A percentile compares a stretch with the other conserved stretches of the same genome.
These are phyloP conservation scores for Fusarium sp. DNA, from an alignment of 2,329 filamentous ascomycete species.

Conservation along the genomic window DNA sequence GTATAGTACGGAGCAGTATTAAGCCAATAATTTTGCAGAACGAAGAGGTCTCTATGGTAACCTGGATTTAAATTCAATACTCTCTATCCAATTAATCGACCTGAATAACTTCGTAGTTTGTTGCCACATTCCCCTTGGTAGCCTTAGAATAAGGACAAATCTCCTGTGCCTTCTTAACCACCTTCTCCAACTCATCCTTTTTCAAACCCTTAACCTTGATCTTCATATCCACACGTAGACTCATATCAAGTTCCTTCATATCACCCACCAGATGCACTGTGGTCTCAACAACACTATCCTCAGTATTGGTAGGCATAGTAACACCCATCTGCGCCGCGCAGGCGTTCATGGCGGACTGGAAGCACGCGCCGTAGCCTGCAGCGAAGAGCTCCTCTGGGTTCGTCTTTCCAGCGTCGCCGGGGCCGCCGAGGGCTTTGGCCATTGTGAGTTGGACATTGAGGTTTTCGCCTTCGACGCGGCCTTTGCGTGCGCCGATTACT, in stretches of 20 bases:
- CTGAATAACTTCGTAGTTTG: slow-evolving; percentile 6
- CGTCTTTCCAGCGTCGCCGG: slow-evolving; percentile 18
- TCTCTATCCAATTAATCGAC: neutral
- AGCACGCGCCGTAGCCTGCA: slow-evolving; percentile 20
- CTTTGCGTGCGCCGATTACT: slow-evolving; percentile 19
- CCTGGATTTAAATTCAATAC: no score
- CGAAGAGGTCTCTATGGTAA: no score
- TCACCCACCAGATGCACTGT: slow-evolving; percentile 20
- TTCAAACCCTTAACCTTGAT: slow-evolving; percentile 15
- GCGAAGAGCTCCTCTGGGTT: slow-evolving; percentile 20
- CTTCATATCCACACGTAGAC: slow-evolving; percentile 18
- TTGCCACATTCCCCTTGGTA: neutral
- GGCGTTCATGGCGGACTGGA: slow-evolving; percentile 25
- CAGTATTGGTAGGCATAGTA: neutral
- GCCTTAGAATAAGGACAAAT: slow-evolving; percentile 18
- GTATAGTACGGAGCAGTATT: no score
- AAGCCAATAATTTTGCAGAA: no score
- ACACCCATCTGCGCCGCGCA: slow-evolving; percentile 14
- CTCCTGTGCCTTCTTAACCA: slow-evolving; percentile 2
- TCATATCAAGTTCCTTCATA: slow-evolving; percentile 18
- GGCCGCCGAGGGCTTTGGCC: slow-evolving; percentile 23
- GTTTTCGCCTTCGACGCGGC: slow-evolving; percentile 19
- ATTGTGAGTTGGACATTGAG: slow-evolving; percentile 28
- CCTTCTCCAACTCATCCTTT: neutral
- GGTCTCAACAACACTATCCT: slow-evolving; percentile 21